Evolutionary conservation across 139 green algal genomes (phyloP), one percentile per base, ranked within the genome.

Genomic region (Coccomyxa sp.): DNA sequence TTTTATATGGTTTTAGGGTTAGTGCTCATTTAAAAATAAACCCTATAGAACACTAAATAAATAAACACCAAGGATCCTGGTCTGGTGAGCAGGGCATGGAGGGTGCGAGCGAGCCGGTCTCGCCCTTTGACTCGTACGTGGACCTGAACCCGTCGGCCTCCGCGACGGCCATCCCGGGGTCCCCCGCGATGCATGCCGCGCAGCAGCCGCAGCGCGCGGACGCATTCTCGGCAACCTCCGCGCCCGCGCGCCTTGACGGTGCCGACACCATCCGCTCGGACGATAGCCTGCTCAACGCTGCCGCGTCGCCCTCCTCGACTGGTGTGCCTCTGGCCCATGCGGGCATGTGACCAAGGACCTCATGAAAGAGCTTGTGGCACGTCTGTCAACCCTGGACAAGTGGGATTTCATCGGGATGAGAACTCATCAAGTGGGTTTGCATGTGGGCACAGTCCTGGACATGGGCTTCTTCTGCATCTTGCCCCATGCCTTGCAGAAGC

Each of bases 101-200:
- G 32, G 67, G 66, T 28, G 16, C 16, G 10, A 32, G 21, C 13
- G 82, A 85, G 59, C 82, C 82, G 16, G 76, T 82, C 67, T 83
- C 79, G 13, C 83, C 83, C 9, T 83, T 86, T 58, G 83, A 83
- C 57, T 51, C 58, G 28, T 86, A 86, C 25, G 78, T 32, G 13
- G 67, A 86, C 66, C 16, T 71, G 1, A 51, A 71, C 63, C 63
- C 63, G 63, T 25, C 18, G 21, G 63, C 77, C 17, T 27, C 77
- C 30, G 31, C 18, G 74, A 17, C 25, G 28, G 30, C 15, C 1
- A 31, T 28, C 21, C 74, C 74, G 3, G 15, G 30, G 74, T 9
- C 25, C 9, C 1, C 28, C 25, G 28, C 74, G 74, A 31, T 31
- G 18, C 15, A 71, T 25, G 63, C 4, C 63, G 21, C 21, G 18